Evolutionary conservation across 305 asterid species (phyloP), one percentile per base, ranked within the genome.

Genomic region (Petunia hybrid): DNA sequence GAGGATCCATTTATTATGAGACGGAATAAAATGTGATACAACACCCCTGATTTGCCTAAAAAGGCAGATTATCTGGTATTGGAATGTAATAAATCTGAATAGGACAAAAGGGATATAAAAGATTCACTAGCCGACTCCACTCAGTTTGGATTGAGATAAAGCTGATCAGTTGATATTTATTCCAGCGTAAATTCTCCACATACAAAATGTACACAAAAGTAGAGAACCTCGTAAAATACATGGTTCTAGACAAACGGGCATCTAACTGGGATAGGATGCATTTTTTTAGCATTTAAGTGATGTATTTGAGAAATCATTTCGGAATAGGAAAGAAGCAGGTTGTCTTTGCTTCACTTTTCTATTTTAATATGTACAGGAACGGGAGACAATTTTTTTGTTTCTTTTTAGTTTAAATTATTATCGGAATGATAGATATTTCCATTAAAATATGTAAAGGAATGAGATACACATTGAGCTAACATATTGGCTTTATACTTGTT

Each of bases 121-220:
- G 56, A 68, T 68, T n/a, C 55, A n/a, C 76, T 16, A 68, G 76
- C 76, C 8, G 56, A 68, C 56, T 42, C 56, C 56, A 68, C 39
- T 68, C 8, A 14, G 42, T 66, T 13, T 40, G 73, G 73, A 66
- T 66, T 40, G 12, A 66, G 10, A 13, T 14, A 10, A n/a, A 63
- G 43, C 10, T 63, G 63, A n/a, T 57, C n/a, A 35, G 63, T 57
- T 57, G 16, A 63, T 36, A 63, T 36, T 36, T 9, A 10, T 63
- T 38, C 69, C 7, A 36, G 10, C 57, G 4, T 36, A 36, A 63
- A 8, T 35, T 63, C 39, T 63, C 45, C n/a, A 36, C 69, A 63
- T 35, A 35, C 13, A 8, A 9, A n/a, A 62, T 62, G 13, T 35
- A 62, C 42, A 36, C 68, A 62, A 35, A 35, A 35, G n/a, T 35